A percentile compares a stretch with the other conserved stretches of the same genome.
These are phyloP conservation scores for Ulmus americana DNA, from an alignment of 331 rosid genomes.

Conservation along the genomic window DNA sequence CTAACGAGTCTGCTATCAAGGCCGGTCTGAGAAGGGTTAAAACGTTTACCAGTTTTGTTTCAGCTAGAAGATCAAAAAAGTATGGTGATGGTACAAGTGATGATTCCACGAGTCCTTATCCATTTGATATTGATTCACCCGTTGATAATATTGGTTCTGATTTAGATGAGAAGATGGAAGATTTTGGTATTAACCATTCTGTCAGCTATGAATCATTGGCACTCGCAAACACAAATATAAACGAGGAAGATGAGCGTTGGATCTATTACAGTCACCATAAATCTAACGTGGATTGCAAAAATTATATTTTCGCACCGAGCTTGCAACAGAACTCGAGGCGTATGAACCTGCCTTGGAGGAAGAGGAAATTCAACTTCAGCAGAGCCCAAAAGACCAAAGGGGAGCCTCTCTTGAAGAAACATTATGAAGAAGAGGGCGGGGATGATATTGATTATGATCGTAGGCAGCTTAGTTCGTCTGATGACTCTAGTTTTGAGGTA, in stretches of 20 bases:
- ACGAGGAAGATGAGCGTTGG: slow-evolving; percentile 24
- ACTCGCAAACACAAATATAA: slow-evolving; percentile 7
- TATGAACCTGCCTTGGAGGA: slow-evolving; percentile 28
- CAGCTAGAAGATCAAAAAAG: slow-evolving; percentile 23
- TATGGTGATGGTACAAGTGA: slow-evolving; percentile 19
- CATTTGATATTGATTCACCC: slow-evolving; percentile 25
- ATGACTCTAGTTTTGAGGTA: slow-evolving; percentile 28
- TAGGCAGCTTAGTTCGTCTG: slow-evolving; percentile 30
- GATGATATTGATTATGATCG: slow-evolving; percentile 36
- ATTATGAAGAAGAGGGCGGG: slow-evolving; percentile 36
- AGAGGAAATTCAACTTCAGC: slow-evolving; percentile 28
- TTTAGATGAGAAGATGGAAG: slow-evolving; percentile 10
- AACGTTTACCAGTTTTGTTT: slow-evolving; percentile 26
- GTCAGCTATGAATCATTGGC: slow-evolving; percentile 31
- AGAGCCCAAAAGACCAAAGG: slow-evolving; percentile 27
- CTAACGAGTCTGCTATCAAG: slow-evolving; percentile 28
- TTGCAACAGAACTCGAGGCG: slow-evolving; percentile 16
- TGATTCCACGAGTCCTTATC: slow-evolving; percentile 18
- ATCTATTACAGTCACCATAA: slow-evolving; percentile 18
- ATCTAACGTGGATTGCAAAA: slow-evolving; percentile 12
- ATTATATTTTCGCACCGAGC: slow-evolving; percentile 7
- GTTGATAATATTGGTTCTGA: slow-evolving; percentile 11
- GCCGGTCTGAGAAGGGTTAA: slow-evolving; percentile 30
- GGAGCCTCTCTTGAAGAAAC: slow-evolving; percentile 35
- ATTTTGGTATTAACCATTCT: slow-evolving; percentile 15